phyloP scores from a whole-genome alignment of 495 filamentous ascomycete species.

The Daldinia childiae region DNA sequence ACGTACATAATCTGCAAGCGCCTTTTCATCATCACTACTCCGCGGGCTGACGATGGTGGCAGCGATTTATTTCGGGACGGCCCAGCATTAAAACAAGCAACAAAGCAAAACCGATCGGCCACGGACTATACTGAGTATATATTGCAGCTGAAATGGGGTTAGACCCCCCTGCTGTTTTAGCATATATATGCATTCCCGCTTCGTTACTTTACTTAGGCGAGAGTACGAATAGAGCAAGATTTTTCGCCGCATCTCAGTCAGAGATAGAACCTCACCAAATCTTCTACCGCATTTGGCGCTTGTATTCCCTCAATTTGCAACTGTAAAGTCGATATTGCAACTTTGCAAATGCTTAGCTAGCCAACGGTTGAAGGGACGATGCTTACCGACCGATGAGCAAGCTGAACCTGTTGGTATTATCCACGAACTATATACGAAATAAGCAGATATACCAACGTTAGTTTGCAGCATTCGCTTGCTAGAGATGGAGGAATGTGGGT shows the following conservation, averaged over 20 bases:
- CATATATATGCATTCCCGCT: background rate
- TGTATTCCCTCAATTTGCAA: constrained; percentile 24
- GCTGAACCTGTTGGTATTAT: constrained; percentile 7
- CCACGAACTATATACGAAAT: constrained; percentile 18
- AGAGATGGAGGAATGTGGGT: constrained; percentile 29
- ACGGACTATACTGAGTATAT: background rate
- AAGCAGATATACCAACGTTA: constrained; percentile 7
- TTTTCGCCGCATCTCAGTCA: background rate
- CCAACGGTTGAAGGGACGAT: constrained; percentile 1
- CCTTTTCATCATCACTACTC: constrained; percentile 21
- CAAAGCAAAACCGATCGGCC: background rate
- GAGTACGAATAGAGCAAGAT: constrained; percentile 5
- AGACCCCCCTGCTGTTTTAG: constrained; percentile 2
- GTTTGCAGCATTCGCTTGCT: constrained; percentile 28
- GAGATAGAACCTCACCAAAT: constrained; percentile 6
- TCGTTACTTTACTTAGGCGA: constrained; percentile 2
- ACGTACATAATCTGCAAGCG: constrained; percentile 10
- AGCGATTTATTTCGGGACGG: constrained; percentile 14
- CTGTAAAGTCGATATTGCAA: constrained; percentile 2
- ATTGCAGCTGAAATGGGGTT: background rate
- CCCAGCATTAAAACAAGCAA: constrained; percentile 8
- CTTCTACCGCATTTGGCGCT: constrained; percentile 33
- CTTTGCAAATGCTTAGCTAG: constrained; percentile 17
- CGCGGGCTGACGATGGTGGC: constrained; percentile 11
- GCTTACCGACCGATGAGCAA: constrained; percentile 30